A percentile compares a stretch with the other conserved stretches of the same genome.
Evolutionary conservation across 2,329 filamentous ascomycete genomes (phyloP).

Genomic region (Ophiostoma sp.): DNA sequence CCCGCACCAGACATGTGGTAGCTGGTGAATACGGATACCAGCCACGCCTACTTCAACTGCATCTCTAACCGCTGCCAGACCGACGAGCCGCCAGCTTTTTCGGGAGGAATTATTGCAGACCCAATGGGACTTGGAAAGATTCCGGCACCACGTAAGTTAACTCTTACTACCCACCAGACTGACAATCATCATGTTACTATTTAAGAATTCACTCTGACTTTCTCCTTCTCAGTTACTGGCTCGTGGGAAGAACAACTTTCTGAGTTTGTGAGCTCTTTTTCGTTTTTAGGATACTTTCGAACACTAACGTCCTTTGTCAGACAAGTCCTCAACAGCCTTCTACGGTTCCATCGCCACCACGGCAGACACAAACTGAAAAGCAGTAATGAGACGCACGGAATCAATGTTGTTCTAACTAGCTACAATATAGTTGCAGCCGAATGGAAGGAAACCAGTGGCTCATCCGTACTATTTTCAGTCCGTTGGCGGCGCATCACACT

Average conservation of each 20-base stretch:
- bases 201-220: not conserved
- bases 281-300: not conserved
- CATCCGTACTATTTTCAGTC: not conserved
- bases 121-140: conserved; percentile 50
- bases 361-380: not conserved
- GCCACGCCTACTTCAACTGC: not conserved
- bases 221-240: not conserved
- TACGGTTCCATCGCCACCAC: not conserved
- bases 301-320: not conserved
- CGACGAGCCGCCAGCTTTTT: conserved; percentile 40
- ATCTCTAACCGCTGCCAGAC: conserved; percentile 31
- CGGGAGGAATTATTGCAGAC: conserved; percentile 49
- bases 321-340: not conserved
- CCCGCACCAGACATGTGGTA: not conserved
- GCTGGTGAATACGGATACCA: not conserved
- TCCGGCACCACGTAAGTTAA: not conserved
- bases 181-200: not conserved
- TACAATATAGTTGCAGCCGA: not conserved
- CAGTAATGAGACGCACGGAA: not conserved
- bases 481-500: not conserved
- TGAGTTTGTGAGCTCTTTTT: not conserved
- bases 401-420: not conserved
- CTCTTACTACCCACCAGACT: not conserved
- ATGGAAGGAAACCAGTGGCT: not conserved
- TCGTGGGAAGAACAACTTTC: not conserved